phyloP scores from a whole-genome alignment of 345 rosid genomes.

The Salix brachista region DNA sequence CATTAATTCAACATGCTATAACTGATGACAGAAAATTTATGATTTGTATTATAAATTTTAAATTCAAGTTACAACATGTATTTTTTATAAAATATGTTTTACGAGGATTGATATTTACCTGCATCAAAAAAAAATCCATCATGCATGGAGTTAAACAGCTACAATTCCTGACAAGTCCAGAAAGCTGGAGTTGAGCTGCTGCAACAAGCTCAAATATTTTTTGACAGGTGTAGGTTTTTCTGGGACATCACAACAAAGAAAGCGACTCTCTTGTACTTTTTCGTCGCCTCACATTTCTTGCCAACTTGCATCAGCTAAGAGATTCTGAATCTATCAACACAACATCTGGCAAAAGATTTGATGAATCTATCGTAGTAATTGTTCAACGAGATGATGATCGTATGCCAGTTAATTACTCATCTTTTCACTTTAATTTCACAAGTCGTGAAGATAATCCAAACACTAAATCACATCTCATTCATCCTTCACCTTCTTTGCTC shows the following conservation, averaged over 20 bases:
- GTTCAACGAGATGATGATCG: conserved; percentile 15
- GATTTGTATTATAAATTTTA: too few relatives aligned
- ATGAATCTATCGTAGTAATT: not conserved
- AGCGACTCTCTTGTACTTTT: not conserved
- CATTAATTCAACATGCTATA: too few relatives aligned
- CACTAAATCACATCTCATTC: not conserved
- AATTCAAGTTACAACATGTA: too few relatives aligned
- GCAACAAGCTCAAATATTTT: not conserved
- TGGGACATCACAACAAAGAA: not conserved
- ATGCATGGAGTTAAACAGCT: too few relatives aligned
- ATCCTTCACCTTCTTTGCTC: not conserved
- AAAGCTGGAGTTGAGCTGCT: too few relatives aligned
- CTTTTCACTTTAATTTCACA: not conserved
- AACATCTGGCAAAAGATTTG: not conserved
- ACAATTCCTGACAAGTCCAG: too few relatives aligned
- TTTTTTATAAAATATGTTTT: too few relatives aligned
- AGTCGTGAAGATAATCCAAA: conserved; percentile 10
- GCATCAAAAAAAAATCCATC: too few relatives aligned
- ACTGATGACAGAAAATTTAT: too few relatives aligned
- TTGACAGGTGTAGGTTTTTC: not conserved
- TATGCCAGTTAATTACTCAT: conserved; percentile 9
- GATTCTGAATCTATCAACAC: not conserved
- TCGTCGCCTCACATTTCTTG: not conserved
- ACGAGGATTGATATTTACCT: too few relatives aligned
- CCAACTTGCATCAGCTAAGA: not conserved